Evolutionary conservation across 306 rosid genomes (phyloP), one percentile per base, ranked within the genome.

Genomic region (Rosa chinensis): DNA sequence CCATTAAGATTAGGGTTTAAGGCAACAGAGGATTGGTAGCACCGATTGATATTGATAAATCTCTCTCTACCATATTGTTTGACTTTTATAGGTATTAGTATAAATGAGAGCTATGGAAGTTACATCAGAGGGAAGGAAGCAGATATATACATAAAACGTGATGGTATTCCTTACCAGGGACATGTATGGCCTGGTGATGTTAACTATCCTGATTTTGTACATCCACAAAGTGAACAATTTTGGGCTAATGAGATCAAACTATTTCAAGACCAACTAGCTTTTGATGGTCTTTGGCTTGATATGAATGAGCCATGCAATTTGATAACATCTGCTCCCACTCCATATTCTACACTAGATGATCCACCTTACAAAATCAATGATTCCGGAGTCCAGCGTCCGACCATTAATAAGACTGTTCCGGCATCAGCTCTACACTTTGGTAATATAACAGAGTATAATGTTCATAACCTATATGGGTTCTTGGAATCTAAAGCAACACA

Each of bases 281-380:
- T 94, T 70, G 96, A 94, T 62, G 98, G 98, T 73, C 75, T 94
- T 67, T 94, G 97, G 98, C 63, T 94, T 43, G 97, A 94, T 82
- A 94, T 94, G 98, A 94, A 94, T 55, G 98, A 94, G 78, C 37
- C 37, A 32, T 32, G 37, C 37, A 32, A 32, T 32, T 32, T 32
- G 37, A 32, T 32, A 32, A 32, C 37, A 32, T 32, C 37, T 32
- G 37, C 37, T 32, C 37, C 37, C 37, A 32, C 37, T 32, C 37
- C 37, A 32, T 32, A 32, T 32, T 32, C 37, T 2, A 32, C 37
- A 32, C 37, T 32, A 32, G 37, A 32, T 32, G 37, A 32, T 32
- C 37, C 37, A 32, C 37, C 37, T 32, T 32, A 32, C 37, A 32
- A 32, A 32, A 32, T 32, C 37, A 32, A 32, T 32, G 37, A 32